A percentile compares a stretch with the other conserved stretches of the same genome.
Conservation (phyloP, 176 grass and related monocot genomes). For the Pontederia paniculata region DNA sequence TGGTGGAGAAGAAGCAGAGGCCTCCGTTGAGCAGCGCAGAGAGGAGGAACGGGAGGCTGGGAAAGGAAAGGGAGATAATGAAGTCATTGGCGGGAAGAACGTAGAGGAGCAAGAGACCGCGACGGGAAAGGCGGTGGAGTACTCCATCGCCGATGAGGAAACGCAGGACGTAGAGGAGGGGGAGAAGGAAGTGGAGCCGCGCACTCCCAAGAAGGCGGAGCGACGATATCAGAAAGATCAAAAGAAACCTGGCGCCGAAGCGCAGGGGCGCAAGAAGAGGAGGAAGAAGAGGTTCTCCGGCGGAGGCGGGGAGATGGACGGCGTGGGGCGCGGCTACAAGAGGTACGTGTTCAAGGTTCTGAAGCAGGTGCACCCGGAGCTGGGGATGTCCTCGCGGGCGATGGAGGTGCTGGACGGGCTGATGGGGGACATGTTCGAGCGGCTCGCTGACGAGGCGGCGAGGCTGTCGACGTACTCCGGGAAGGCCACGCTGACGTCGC, state of each 20-base stretch:
- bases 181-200: conserved; percentile 14
- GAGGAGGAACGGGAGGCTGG: neutral
- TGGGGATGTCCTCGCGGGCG: conserved; percentile 38
- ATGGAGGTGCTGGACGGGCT: conserved; percentile 75
- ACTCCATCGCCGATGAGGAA: neutral
- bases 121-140: neutral
- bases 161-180: neutral
- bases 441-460: conserved; percentile 54
- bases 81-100: neutral
- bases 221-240: neutral
- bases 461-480: conserved; percentile 24
- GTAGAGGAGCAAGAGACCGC: neutral
- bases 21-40: neutral
- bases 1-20: neutral
- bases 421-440: conserved; percentile 87
- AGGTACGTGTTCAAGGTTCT: conserved; percentile 71
- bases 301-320: conserved; percentile 17
- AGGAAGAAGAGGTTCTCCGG: neutral
- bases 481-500: conserved; percentile 29
- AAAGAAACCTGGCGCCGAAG: neutral
- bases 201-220: conserved; percentile 8
- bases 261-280: neutral
- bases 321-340: conserved; percentile 47
- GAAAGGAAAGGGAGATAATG: neutral
- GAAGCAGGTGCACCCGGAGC: conserved; percentile 80